A percentile compares a stretch with the other conserved stretches of the same genome.
Evolutionary conservation across 495 filamentous ascomycete species (phyloP).

Genomic region (Annulohypoxylon stygium): DNA sequence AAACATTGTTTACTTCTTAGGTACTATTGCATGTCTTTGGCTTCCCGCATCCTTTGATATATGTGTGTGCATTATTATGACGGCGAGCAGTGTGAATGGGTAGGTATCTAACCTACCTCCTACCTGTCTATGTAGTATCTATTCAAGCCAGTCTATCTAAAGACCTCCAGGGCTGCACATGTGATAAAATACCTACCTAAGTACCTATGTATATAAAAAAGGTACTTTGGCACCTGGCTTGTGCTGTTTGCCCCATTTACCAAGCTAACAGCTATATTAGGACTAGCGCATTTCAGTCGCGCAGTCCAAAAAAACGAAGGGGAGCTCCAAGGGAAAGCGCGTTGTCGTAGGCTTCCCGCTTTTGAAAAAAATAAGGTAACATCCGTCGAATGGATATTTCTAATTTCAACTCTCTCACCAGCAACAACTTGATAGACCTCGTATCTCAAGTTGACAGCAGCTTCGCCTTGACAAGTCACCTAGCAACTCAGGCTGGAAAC

Average conservation of each 20-base stretch:
- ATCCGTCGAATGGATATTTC: neutral
- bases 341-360: constrained; percentile 27
- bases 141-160: too few species aligned
- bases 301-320: constrained; percentile 28
- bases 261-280: constrained; percentile 9
- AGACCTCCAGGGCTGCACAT: too few species aligned
- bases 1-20: too few species aligned
- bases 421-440: neutral
- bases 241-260: constrained; percentile 4
- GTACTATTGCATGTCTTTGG: too few species aligned
- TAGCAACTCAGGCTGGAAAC: constrained; percentile 1
- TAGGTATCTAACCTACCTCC: too few species aligned
- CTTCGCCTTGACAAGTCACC: neutral
- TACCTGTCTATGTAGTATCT: too few species aligned
- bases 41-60: too few species aligned
- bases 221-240: neutral
- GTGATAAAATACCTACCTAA: neutral
- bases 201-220: neutral
- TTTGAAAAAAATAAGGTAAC: constrained; percentile 36
- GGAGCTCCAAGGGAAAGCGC: constrained; percentile 34
- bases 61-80: too few species aligned
- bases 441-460: neutral
- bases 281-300: constrained; percentile 33
- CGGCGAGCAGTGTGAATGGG: too few species aligned
- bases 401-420: constrained; percentile 22